Base-by-base conservation (phyloP, 2,329 filamentous ascomycete genomes). In the Harringtonia aguacate region DNA sequence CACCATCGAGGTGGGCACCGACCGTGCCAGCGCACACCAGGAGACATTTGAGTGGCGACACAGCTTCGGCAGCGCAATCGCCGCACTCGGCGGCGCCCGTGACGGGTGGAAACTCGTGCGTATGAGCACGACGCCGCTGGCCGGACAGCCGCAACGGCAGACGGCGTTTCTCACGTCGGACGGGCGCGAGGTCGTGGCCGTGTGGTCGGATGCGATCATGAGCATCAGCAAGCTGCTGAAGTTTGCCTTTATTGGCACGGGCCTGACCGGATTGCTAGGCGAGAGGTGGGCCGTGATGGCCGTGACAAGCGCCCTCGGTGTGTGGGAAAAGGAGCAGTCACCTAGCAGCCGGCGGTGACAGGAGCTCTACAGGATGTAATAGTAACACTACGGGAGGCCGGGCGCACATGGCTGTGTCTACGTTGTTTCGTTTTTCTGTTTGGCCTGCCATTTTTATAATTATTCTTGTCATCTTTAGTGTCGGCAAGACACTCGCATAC, bases 31-130 rank as follows among this genome's bases (percentile, higher is more conserved):
- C 6, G 35, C 44, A n/a, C 43, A 45, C 20, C 46, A 50, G 20
- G 66, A 69, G 51, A 39, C 48, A 17, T 70, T 67, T 48, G 62
- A 69, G 55, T 71, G 68, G 68, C 61, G 66, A 3, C 56, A 61
- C 46, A 61, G 59, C 46, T 52, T 52, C 29, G 61, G 62, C 35
- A 47, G 48, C 5, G 65, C 61, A 33, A 56, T 69, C 27, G 53
- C 51, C 33, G 48, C 48, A 6, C 53, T 68, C 4, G 57, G 55
- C 21, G 52, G 58, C 8, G 45, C 52, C n/a, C 54, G 50, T 4
- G 49, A 52, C 13, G 65, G 67, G 9, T 66, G 62, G 61, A 67
- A 69, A 55, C 58, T 71, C 8, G 56, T 68, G 28, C 56, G 65
- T n/a, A 36, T 63, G 42, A 52, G 55, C 21, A 52, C 44, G 18